Conservation (phyloP, 352 stramenopile species). For the Peronospora belbahrii region DNA sequence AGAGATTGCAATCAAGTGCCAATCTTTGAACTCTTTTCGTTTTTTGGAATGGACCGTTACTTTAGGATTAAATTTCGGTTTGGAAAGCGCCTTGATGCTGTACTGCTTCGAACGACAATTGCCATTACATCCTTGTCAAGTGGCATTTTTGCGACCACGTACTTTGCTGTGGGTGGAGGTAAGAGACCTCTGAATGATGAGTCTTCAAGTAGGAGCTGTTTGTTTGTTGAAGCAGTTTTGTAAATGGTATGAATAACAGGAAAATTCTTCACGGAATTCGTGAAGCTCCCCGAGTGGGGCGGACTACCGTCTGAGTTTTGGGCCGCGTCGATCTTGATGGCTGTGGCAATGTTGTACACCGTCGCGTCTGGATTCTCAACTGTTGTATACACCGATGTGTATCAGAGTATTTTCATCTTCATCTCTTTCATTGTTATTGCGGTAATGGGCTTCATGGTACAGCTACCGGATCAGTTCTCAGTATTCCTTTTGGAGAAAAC, state of each 20-base stretch:
- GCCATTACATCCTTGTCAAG: conserved; percentile 59
- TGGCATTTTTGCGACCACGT: conserved; percentile 58
- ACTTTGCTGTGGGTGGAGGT: conserved; percentile 69
- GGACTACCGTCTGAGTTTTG: conserved; percentile 63
- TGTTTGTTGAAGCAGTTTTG: neutral
- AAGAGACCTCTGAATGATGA: neutral
- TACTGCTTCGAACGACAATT: conserved; percentile 60
- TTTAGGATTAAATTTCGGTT: conserved; percentile 81
- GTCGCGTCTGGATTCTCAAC: conserved; percentile 64
- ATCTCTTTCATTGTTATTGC: conserved; percentile 60
- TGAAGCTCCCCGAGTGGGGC: conserved; percentile 46
- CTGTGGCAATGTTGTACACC: conserved; percentile 60
- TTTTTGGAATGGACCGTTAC: too few species aligned
- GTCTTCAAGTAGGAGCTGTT: neutral
- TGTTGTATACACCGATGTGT: conserved; percentile 77
- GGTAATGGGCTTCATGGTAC: conserved; percentile 45
- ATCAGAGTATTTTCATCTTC: conserved; percentile 81
- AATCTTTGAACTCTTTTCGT: too few species aligned
- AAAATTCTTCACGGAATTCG: conserved; percentile 78
- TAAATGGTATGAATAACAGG: conserved; percentile 14
- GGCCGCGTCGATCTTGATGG: conserved; percentile 58
- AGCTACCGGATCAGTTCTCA: conserved; percentile 43
- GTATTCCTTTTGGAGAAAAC: conserved; percentile 51
- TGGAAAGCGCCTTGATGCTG: conserved; percentile 37
- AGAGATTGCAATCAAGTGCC: too few species aligned